Percentiles rank a stretch among this genome's conserved stretches.
Evolutionary conservation across 1,284 basidiomycete species (phyloP).

Genomic region (Tranzscheliella williamsii): DNA sequence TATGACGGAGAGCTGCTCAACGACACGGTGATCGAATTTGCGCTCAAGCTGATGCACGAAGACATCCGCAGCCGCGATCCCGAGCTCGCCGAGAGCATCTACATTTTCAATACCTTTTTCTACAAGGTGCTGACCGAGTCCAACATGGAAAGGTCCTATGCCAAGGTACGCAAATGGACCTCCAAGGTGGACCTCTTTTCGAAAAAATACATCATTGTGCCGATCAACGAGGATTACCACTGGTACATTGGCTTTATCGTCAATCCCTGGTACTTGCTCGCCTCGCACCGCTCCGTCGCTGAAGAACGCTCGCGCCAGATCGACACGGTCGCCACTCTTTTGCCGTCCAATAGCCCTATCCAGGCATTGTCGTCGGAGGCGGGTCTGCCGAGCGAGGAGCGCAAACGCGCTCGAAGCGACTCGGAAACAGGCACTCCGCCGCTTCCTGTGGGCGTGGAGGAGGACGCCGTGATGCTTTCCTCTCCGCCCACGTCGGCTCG

Average conservation of each 20-base stretch:
- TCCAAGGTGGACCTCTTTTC: constrained; percentile 80
- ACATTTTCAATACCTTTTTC: constrained; percentile 97
- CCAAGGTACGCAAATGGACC: constrained; percentile 92
- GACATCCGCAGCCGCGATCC: constrained; percentile 63
- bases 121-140: constrained; percentile 84
- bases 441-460: neutral
- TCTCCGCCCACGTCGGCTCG: no score
- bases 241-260: constrained; percentile 97
- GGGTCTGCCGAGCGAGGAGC: no score
- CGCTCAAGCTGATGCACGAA: constrained; percentile 72
- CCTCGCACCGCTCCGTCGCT: no score
- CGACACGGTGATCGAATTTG: constrained; percentile 94
- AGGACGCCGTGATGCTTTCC: no score
- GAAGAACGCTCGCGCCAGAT: no score
- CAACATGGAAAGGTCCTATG: constrained; percentile 68
- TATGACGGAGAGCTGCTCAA: constrained; percentile 67
- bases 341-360: no score
- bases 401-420: no score
- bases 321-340: no score
- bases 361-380: no score
- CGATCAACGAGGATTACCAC: constrained; percentile 94
- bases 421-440: no score
- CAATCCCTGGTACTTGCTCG: constrained; percentile 68
- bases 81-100: constrained; percentile 72
- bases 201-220: constrained; percentile 89